Evolutionary conservation across 2,329 filamentous ascomycete genomes (phyloP).

Genomic region (Akanthomyces muscarius): DNA sequence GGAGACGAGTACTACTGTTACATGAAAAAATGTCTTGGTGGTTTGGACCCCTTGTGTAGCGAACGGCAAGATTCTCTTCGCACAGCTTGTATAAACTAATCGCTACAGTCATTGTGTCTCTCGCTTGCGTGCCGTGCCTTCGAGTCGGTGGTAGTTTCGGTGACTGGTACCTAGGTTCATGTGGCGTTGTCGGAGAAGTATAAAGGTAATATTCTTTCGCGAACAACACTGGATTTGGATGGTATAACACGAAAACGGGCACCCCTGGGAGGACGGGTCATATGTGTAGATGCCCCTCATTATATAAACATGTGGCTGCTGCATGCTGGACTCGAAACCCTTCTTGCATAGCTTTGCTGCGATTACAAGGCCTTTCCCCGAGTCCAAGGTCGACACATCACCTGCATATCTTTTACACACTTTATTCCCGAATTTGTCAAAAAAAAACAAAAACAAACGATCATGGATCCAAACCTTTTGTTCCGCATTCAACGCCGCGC

Average conservation of each 20-base stretch:
- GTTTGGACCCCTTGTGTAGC: not conserved
- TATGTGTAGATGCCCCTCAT: not conserved
- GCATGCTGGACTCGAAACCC: not conserved
- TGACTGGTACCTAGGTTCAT: not conserved
- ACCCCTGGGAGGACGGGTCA: not conserved
- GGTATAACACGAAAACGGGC: not conserved
- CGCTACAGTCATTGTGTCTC: not conserved
- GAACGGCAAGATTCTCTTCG: not conserved
- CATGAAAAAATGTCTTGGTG: not conserved
- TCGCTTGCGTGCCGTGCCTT: not conserved
- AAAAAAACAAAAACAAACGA: no score
- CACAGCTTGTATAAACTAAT: not conserved
- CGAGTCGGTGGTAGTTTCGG: not conserved
- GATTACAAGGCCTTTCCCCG: not conserved
- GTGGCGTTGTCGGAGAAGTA: not conserved
- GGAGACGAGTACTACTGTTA: not conserved
- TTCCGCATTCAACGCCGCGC: conserved; percentile 11
- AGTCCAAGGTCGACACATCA: not conserved
- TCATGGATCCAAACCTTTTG: conserved; percentile 3
- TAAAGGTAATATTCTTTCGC: not conserved
- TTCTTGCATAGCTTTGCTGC: not conserved
- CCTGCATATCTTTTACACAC: not conserved
- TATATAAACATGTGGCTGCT: conserved; percentile 8
- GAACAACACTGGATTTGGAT: not conserved
- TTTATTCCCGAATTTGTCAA: not conserved